A percentile compares a stretch with the other conserved stretches of the same genome.
Evolutionary conservation across 352 stramenopile species (phyloP).

Genomic region (Pythium vanterpoolii): DNA sequence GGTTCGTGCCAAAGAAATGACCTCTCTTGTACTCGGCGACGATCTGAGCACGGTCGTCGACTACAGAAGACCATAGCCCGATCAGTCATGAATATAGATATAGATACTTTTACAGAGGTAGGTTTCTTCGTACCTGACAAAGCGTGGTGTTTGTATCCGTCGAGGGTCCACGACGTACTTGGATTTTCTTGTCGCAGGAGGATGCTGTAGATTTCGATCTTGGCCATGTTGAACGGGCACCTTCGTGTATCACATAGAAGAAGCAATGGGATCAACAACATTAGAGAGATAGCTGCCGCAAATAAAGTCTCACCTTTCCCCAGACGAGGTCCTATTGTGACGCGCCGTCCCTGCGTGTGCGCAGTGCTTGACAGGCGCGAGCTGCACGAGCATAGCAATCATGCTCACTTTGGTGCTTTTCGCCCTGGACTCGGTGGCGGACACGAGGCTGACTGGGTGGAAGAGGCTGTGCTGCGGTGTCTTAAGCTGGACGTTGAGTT

Average conservation of each 20-base stretch:
- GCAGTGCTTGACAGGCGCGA: slow-evolving; percentile 44
- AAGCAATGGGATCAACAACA: background rate
- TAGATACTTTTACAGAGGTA: background rate
- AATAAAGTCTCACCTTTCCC: background rate
- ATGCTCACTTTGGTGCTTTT: slow-evolving; percentile 35
- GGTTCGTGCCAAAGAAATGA: slow-evolving; percentile 58
- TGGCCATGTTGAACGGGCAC: slow-evolving; percentile 59
- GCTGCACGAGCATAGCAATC: slow-evolving; percentile 52
- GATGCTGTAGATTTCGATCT: slow-evolving; percentile 65
- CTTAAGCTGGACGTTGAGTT: slow-evolving; percentile 53
- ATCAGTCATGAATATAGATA: background rate
- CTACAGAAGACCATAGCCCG: slow-evolving; percentile 13
- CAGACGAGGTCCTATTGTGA: background rate
- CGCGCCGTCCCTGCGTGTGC: background rate
- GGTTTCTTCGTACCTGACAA: slow-evolving; percentile 29
- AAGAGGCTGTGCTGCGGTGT: slow-evolving; percentile 18
- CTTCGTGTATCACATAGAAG: slow-evolving; percentile 15
- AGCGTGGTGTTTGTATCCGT: slow-evolving; percentile 56
- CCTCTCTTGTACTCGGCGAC: slow-evolving; percentile 52
- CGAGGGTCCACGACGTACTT: slow-evolving; percentile 32
- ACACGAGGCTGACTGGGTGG: slow-evolving; percentile 57
- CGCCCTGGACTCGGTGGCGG: slow-evolving; percentile 50
- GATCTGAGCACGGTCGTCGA: slow-evolving; percentile 49
- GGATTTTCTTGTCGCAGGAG: slow-evolving; percentile 38
- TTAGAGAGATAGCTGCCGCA: background rate